Conservation (phyloP, 192 early-diverging fungal genomes). For the Rhizophagus sp. region DNA sequence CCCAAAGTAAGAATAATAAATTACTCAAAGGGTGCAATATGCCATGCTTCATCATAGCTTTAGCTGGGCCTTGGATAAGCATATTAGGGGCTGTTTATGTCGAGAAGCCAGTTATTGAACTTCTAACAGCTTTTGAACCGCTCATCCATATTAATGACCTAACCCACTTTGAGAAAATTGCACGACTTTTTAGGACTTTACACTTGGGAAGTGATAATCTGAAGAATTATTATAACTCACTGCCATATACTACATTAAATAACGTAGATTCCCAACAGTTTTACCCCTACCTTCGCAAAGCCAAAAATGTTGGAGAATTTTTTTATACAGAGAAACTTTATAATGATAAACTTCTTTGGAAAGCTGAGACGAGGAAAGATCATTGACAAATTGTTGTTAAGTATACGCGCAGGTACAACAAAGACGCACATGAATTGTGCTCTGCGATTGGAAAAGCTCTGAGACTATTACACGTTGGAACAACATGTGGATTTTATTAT, state of each 20-base stretch:
- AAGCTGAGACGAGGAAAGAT: neutral
- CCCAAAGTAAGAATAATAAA: no score
- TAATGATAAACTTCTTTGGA: constrained; percentile 17
- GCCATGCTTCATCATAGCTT: no score
- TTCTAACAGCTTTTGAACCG: no score
- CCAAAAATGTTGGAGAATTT: neutral
- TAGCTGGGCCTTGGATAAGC: no score
- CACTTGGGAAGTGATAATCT: neutral
- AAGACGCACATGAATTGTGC: neutral
- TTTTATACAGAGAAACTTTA: neutral
- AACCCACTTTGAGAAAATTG: no score
- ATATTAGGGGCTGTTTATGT: no score
- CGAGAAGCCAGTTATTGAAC: no score
- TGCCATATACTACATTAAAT: neutral
- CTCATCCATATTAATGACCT: no score
- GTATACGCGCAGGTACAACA: neutral
- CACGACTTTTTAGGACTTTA: neutral
- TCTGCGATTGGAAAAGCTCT: neutral
- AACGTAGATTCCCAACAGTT: neutral
- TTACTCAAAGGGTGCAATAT: no score
- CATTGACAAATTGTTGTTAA: neutral
- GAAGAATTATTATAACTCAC: constrained; percentile 10
- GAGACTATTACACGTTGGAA: neutral
- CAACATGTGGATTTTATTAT: neutral
- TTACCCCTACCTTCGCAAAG: neutral